Evolutionary conservation across 371 early-diverging fungal species (phyloP).

Genomic region (Rhizoclosmatium hyalinum): DNA sequence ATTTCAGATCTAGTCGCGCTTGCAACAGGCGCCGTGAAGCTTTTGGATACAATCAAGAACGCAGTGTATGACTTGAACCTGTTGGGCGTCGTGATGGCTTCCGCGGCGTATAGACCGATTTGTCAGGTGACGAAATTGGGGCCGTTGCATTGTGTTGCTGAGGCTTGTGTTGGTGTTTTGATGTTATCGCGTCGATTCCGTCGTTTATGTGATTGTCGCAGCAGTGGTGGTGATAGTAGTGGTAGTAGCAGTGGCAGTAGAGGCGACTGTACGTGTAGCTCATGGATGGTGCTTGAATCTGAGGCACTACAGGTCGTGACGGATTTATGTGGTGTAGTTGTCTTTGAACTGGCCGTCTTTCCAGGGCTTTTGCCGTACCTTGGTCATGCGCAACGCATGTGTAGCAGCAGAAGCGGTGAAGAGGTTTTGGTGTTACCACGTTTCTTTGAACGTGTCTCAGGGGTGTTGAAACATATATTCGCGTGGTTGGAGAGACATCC

Average conservation of each 20-base stretch:
- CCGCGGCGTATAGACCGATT: not conserved
- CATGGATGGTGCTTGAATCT: no score
- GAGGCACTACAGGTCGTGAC: no score
- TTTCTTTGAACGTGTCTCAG: slow-evolving; percentile 9
- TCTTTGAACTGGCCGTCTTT: no score
- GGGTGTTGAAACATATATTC: not conserved
- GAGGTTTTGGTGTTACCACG: slow-evolving; percentile 6
- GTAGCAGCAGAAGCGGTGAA: not conserved
- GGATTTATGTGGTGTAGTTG: no score
- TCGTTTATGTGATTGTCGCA: no score
- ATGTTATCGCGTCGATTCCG: no score
- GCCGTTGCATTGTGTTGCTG: not conserved
- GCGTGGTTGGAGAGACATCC: not conserved
- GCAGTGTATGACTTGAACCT: slow-evolving; percentile 10
- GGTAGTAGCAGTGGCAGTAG: no score
- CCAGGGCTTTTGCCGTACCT: no score
- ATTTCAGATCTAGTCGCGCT: not conserved
- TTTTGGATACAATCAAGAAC: slow-evolving; percentile 17
- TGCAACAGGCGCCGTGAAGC: not conserved
- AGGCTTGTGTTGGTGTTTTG: no score
- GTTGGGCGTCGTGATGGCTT: slow-evolving; percentile 10
- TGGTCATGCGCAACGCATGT: no score
- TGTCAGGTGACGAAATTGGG: not conserved
- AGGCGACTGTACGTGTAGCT: no score
- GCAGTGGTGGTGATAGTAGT: no score